Evolutionary conservation across 2,329 filamentous ascomycete genomes (phyloP).

Genomic region (Fusarium luffae): DNA sequence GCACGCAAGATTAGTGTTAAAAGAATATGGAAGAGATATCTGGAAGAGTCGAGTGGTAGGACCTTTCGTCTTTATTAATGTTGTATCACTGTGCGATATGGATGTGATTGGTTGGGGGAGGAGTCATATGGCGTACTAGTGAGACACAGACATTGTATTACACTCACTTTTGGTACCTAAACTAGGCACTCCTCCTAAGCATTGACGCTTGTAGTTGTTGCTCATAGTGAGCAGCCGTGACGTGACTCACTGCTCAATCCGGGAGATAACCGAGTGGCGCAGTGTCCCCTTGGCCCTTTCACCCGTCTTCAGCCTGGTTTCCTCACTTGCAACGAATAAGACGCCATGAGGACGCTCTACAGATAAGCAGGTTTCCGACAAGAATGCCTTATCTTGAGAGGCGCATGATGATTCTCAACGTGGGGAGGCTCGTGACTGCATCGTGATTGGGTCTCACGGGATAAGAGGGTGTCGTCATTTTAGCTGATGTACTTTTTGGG

Average conservation of each 20-base stretch:
- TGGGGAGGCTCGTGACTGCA: not conserved
- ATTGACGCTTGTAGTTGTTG: not conserved
- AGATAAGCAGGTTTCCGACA: slow-evolving; percentile 21
- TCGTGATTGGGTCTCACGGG: not conserved
- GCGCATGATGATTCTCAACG: slow-evolving; percentile 30
- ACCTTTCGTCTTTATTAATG: slow-evolving; percentile 33
- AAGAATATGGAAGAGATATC: slow-evolving; percentile 38
- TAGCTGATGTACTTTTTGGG: not conserved
- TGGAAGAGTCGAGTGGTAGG: slow-evolving; percentile 30
- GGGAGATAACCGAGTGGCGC: slow-evolving; percentile 35
- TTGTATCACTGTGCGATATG: slow-evolving; percentile 40
- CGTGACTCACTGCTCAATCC: slow-evolving; percentile 38
- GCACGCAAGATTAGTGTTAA: slow-evolving; percentile 11
- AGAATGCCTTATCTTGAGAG: slow-evolving; percentile 33
- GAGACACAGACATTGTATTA: slow-evolving; percentile 7
- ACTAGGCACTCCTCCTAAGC: not conserved
- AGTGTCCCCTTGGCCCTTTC: not conserved
- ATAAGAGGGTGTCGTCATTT: slow-evolving; percentile 40
- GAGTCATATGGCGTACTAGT: slow-evolving; percentile 44
- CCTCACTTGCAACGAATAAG: not conserved
- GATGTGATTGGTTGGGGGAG: slow-evolving; percentile 36
- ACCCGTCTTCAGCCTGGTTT: slow-evolving; percentile 2
- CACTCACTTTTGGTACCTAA: slow-evolving; percentile 15
- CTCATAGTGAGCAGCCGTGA: slow-evolving; percentile 12
- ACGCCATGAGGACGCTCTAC: not conserved